Evolutionary conservation across 179 eudicot species (phyloP).

Genomic region (Silene noctiflora): DNA sequence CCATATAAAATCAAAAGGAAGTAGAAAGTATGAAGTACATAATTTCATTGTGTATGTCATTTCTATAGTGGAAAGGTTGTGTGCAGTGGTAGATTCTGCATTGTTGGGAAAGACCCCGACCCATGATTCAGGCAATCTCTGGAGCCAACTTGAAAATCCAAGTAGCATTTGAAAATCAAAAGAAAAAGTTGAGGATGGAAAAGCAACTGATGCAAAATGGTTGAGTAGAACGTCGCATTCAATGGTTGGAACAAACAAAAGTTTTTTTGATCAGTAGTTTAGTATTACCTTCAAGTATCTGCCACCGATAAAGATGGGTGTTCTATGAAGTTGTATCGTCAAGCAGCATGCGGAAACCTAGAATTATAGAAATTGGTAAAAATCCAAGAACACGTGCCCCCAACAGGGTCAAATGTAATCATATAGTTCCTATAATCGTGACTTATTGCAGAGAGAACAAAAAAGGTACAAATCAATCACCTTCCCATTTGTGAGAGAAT

Average conservation of each 20-base stretch:
- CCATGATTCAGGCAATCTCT: background rate
- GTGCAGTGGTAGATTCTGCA: background rate
- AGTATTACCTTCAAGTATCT: slow-evolving; percentile 82
- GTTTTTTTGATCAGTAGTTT: background rate
- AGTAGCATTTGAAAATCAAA: background rate
- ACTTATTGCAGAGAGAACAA: background rate
- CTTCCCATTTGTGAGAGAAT: slow-evolving; percentile 34
- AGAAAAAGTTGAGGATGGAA: background rate
- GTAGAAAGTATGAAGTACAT: background rate
- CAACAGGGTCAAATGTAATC: background rate
- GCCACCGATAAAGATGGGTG: slow-evolving; percentile 77
- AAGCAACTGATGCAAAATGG: background rate
- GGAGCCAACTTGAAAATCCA: background rate
- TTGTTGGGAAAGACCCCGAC: background rate
- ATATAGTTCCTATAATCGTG: background rate
- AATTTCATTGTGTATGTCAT: background rate
- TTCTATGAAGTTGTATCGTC: slow-evolving; percentile 48
- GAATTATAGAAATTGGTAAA: background rate
- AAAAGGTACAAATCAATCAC: slow-evolving; percentile 23
- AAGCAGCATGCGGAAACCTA: slow-evolving; percentile 67
- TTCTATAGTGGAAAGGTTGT: background rate
- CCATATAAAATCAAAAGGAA: background rate
- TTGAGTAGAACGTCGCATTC: background rate
- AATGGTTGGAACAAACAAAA: background rate
- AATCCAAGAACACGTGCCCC: background rate